Evolutionary conservation across 441 rosid species (phyloP).

Genomic region (Populus trichocarpa): DNA sequence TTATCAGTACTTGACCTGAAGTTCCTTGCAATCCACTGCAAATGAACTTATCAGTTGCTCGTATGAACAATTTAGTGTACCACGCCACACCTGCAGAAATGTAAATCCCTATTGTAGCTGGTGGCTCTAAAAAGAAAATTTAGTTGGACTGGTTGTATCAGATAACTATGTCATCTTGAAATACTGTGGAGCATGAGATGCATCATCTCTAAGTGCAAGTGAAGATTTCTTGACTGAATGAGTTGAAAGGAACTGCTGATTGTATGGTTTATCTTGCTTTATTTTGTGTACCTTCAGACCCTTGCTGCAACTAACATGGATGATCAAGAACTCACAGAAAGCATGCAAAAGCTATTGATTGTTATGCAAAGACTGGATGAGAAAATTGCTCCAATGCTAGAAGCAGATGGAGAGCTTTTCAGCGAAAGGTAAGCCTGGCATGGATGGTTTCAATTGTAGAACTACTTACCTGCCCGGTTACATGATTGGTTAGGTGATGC

Average conservation of each 20-base stretch:
- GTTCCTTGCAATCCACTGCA: not conserved
- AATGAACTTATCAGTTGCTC: not conserved
- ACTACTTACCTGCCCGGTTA: no score
- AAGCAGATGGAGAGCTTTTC: constrained; percentile 90
- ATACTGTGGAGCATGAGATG: not conserved
- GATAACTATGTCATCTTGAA: not conserved
- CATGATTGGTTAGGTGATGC: not conserved
- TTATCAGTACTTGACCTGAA: not conserved
- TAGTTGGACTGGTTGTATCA: not conserved
- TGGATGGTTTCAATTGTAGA: not conserved
- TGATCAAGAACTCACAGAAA: constrained; percentile 79
- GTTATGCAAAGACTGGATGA: constrained; percentile 95
- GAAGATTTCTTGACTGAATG: not conserved
- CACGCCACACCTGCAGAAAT: not conserved
- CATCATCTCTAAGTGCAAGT: not conserved
- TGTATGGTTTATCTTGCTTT: not conserved
- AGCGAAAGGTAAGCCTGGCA: constrained; percentile 53
- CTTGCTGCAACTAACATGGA: constrained; percentile 88
- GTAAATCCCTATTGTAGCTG: not conserved
- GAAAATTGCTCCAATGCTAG: constrained; percentile 83
- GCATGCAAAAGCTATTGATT: constrained; percentile 86
- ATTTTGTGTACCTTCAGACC: constrained; percentile 49
- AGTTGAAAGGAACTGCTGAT: not conserved
- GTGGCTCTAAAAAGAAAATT: not conserved
- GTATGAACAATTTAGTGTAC: not conserved